Conservation (phyloP, 805 yeast genomes). For the Candida germanica region DNA sequence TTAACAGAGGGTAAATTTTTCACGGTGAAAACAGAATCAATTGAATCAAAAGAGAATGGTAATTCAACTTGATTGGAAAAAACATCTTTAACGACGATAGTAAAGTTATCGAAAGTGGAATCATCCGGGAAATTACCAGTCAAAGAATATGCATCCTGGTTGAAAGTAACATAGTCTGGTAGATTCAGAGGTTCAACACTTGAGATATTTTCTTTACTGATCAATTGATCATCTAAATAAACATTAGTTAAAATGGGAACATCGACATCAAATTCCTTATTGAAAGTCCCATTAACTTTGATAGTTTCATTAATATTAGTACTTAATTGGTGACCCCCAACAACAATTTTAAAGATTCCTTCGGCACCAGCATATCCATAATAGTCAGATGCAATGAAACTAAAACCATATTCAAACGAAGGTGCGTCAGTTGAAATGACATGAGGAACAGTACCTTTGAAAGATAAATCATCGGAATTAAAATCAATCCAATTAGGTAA, state of each 20-base stretch:
- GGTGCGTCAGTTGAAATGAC: slow-evolving; percentile 89
- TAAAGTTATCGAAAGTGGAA: slow-evolving; percentile 43
- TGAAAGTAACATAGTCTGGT: slow-evolving; percentile 59
- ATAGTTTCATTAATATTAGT: slow-evolving; percentile 58
- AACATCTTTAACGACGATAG: slow-evolving; percentile 55
- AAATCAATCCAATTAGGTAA: slow-evolving; percentile 88
- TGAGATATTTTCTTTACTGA: slow-evolving; percentile 53
- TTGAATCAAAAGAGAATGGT: slow-evolving; percentile 54
- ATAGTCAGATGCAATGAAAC: slow-evolving; percentile 77
- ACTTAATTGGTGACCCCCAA: slow-evolving; percentile 86
- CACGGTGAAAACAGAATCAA: slow-evolving; percentile 56
- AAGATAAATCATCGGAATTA: slow-evolving; percentile 58
- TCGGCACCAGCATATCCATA: slow-evolving; percentile 69
- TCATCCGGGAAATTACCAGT: slow-evolving; percentile 55
- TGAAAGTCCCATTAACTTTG: slow-evolving; percentile 65
- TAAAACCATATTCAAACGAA: slow-evolving; percentile 64
- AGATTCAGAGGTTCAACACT: slow-evolving; percentile 46
- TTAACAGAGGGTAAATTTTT: slow-evolving; percentile 53
- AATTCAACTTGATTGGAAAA: slow-evolving; percentile 59
- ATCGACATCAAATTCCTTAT: slow-evolving; percentile 48
- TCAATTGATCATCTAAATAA: slow-evolving; percentile 56
- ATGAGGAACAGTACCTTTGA: slow-evolving; percentile 84
- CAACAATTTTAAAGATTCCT: slow-evolving; percentile 65
- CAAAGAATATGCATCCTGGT: slow-evolving; percentile 38
- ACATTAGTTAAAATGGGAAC: slow-evolving; percentile 65